Conservation (phyloP, 1,139 yeast genomes). For the Kodamaea derodonti region DNA sequence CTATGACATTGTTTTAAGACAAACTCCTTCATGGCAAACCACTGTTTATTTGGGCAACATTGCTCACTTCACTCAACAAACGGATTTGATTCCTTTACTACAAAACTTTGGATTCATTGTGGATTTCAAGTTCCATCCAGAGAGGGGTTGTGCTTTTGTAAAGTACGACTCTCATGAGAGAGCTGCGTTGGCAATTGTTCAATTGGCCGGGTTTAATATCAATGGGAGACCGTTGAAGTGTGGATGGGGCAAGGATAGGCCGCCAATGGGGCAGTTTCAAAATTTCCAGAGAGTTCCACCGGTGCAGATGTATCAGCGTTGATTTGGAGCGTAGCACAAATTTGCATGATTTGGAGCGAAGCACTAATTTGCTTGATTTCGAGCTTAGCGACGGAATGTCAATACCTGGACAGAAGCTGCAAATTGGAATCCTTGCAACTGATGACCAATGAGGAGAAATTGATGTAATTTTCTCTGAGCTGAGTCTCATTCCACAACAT, state of each 20-base stretch:
- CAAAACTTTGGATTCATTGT: slow-evolving; percentile 80
- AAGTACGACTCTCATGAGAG: slow-evolving; percentile 83
- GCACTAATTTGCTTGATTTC: no score
- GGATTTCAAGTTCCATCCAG: slow-evolving; percentile 78
- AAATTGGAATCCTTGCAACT: no score
- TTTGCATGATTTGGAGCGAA: no score
- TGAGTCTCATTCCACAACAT: no score
- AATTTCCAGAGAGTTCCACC: slow-evolving; percentile 29
- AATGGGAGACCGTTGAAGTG: slow-evolving; percentile 79
- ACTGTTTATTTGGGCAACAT: slow-evolving; percentile 86
- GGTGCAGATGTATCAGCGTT: no score
- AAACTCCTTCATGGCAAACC: slow-evolving; percentile 81
- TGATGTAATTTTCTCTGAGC: no score
- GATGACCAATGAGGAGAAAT: no score
- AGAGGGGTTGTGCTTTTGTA: slow-evolving; percentile 81
- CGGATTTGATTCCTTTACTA: slow-evolving; percentile 70
- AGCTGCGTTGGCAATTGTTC: slow-evolving; percentile 85
- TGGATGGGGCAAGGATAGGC: slow-evolving; percentile 82
- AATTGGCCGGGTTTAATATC: slow-evolving; percentile 67
- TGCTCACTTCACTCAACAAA: slow-evolving; percentile 70
- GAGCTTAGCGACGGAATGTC: no score
- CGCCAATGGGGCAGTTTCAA: slow-evolving; percentile 36
- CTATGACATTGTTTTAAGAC: slow-evolving; percentile 68
- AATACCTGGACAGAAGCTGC: no score
- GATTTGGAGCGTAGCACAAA: no score